A percentile compares a stretch with the other conserved stretches of the same genome.
phyloP scores from a whole-genome alignment of 768 basidiomycete species.

The Cyathus striatus region DNA sequence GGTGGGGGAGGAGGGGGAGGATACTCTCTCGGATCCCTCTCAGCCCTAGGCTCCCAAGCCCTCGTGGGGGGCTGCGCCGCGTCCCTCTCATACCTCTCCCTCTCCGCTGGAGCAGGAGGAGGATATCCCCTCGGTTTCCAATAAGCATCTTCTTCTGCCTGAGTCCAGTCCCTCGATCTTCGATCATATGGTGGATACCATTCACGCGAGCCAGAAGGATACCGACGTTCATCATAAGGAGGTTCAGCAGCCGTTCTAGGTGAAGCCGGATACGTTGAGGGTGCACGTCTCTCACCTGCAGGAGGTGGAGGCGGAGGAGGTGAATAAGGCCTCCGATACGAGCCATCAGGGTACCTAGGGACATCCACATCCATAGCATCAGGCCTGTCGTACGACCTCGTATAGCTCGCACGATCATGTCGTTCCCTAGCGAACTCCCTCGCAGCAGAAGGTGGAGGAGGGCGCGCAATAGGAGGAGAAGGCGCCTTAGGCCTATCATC shows the following conservation, averaged over 20 bases:
- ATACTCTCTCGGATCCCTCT: not conserved
- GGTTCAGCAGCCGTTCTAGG: not conserved
- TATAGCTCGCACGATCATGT: not conserved
- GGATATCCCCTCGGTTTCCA: not conserved
- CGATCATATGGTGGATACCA: slow-evolving; percentile 1
- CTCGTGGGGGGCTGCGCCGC: not conserved
- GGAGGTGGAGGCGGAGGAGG: not conserved
- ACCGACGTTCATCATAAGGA: not conserved
- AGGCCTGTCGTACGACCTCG: not conserved
- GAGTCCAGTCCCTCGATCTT: not conserved
- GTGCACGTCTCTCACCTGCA: not conserved
- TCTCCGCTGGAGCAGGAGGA: not conserved
- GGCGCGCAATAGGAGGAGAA: not conserved
- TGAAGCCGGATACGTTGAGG: not conserved
- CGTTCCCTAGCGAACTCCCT: not conserved
- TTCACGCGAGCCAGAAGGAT: not conserved
- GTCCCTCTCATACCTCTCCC: not conserved
- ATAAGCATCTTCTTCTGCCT: not conserved
- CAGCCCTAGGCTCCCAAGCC: slow-evolving; percentile 1
- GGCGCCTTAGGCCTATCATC: not conserved
- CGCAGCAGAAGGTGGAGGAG: not conserved
- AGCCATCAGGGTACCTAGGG: not conserved
- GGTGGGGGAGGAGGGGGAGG: slow-evolving; percentile 1
- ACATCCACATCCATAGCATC: slow-evolving; percentile 3
- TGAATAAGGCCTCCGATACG: not conserved